Percentiles rank a stretch among this genome's conserved stretches.
Evolutionary conservation across 331 rosid species (phyloP).

Genomic region (Saraca asoca): DNA sequence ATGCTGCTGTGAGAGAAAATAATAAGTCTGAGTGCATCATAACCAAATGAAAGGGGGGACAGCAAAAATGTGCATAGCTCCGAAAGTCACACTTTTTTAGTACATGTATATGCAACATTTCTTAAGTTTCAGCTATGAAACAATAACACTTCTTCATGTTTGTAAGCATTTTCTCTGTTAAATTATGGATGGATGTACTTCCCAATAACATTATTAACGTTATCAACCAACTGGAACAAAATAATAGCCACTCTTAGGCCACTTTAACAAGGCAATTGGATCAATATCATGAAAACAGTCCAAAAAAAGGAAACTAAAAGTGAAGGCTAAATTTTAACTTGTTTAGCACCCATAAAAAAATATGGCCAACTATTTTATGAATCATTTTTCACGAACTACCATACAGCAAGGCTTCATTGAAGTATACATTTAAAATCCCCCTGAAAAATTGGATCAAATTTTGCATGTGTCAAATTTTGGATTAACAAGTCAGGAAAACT

Average conservation of each 20-base stretch:
- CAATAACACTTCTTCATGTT: conserved; percentile 33
- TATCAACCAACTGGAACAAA: background rate
- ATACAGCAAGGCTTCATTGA: conserved; percentile 1
- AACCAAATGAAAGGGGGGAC: conserved; percentile 29
- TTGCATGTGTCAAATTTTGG: conserved; percentile 34
- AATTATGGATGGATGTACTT: conserved; percentile 18
- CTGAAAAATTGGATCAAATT: background rate
- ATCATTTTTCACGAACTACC: conserved; percentile 24
- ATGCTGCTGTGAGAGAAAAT: conserved; percentile 56
- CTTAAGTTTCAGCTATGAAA: conserved; percentile 40
- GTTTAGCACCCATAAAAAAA: background rate
- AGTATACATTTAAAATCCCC: background rate
- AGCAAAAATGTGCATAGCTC: conserved; percentile 41
- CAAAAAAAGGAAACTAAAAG: background rate
- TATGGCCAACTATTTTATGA: background rate
- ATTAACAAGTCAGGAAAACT: conserved; percentile 7
- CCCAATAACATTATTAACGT: background rate
- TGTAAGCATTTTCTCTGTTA: background rate
- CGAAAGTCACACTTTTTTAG: conserved; percentile 26
- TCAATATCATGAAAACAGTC: background rate
- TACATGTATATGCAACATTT: conserved; percentile 33
- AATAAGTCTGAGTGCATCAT: conserved; percentile 28
- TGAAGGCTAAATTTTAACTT: background rate
- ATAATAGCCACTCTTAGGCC: conserved; percentile 1
- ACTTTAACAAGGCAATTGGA: conserved; percentile 1